Evolutionary conservation across 2,329 filamentous ascomycete species (phyloP).

Genomic region (Alternaria metachromatica): DNA sequence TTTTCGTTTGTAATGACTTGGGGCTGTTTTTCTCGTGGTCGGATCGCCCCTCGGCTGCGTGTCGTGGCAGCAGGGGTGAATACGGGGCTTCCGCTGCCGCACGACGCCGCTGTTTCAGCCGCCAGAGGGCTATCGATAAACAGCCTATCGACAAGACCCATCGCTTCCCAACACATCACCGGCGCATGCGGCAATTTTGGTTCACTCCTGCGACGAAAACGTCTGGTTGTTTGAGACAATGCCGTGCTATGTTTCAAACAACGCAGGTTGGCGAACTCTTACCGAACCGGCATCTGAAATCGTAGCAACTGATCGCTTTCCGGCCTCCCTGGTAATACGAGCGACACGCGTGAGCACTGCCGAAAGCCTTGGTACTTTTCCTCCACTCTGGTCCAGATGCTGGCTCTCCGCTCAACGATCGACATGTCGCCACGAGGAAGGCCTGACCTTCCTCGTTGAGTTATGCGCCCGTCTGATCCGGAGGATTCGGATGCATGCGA

Average conservation of each 20-base stretch:
- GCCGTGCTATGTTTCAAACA: conserved; percentile 9
- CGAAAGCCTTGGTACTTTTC: conserved; percentile 2
- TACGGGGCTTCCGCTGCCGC: conserved; percentile 17
- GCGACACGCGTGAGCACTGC: conserved; percentile 1
- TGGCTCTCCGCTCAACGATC: background rate
- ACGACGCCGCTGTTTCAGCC: conserved; percentile 25
- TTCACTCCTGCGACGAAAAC: conserved; percentile 1
- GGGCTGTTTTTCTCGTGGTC: conserved; percentile 8
- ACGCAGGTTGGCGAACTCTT: background rate
- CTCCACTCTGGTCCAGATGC: background rate
- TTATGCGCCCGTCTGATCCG: background rate
- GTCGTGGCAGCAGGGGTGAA: conserved; percentile 10
- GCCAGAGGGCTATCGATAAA: conserved; percentile 25
- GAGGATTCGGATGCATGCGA: background rate
- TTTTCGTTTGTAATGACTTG: conserved; percentile 16
- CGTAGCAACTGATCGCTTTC: background rate
- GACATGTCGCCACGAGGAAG: background rate
- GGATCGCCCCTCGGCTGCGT: conserved; percentile 15
- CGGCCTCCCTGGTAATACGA: conserved; percentile 1
- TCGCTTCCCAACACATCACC: conserved; percentile 17
- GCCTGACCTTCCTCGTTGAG: conserved; percentile 1
- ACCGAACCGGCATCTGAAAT: background rate
- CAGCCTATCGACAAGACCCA: conserved; percentile 13
- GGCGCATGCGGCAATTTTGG: conserved; percentile 2
- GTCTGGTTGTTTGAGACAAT: conserved; percentile 1